Evolutionary conservation across 768 basidiomycete species (phyloP).

Genomic region (Collybiopsis luxurians): DNA sequence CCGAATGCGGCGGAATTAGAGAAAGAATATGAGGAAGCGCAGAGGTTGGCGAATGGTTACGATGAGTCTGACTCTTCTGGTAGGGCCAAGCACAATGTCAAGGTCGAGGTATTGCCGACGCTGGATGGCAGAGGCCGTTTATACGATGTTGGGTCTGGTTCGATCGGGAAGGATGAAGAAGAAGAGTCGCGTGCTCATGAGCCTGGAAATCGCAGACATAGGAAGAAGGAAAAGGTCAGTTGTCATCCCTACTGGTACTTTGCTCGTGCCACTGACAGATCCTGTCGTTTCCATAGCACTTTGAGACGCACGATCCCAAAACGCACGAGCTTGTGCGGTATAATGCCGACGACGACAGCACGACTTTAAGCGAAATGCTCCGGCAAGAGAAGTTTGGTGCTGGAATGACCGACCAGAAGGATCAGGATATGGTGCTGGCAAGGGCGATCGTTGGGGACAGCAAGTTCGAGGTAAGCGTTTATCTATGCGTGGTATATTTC

Average conservation of each 20-base stretch:
- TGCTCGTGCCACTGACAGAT: slow-evolving; percentile 6
- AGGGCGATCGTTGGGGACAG: slow-evolving; percentile 84
- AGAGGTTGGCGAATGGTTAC: slow-evolving; percentile 45
- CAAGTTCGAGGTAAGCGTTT: slow-evolving; percentile 67
- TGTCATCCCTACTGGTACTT: not conserved
- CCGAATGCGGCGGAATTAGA: slow-evolving; percentile 77
- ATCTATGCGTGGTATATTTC: not conserved
- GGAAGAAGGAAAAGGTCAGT: slow-evolving; percentile 67
- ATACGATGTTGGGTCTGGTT: slow-evolving; percentile 88
- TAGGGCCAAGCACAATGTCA: slow-evolving; percentile 32
- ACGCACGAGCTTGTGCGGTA: slow-evolving; percentile 87
- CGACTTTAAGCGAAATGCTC: slow-evolving; percentile 87
- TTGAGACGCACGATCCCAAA: slow-evolving; percentile 87
- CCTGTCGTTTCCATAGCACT: slow-evolving; percentile 48
- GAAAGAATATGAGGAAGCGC: slow-evolving; percentile 78
- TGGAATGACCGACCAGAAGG: slow-evolving; percentile 88
- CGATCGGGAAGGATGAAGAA: slow-evolving; percentile 56
- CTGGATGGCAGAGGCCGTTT: slow-evolving; percentile 79
- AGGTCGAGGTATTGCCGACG: slow-evolving; percentile 85
- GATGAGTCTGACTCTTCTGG: slow-evolving; percentile 36
- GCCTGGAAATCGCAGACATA: slow-evolving; percentile 66
- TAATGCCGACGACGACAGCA: slow-evolving; percentile 87
- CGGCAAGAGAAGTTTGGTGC: slow-evolving; percentile 90
- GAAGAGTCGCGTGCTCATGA: slow-evolving; percentile 52
- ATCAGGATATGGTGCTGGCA: slow-evolving; percentile 88